Base-by-base conservation (phyloP, 2,329 filamentous ascomycete genomes). In the Onygenales sp. region DNA sequence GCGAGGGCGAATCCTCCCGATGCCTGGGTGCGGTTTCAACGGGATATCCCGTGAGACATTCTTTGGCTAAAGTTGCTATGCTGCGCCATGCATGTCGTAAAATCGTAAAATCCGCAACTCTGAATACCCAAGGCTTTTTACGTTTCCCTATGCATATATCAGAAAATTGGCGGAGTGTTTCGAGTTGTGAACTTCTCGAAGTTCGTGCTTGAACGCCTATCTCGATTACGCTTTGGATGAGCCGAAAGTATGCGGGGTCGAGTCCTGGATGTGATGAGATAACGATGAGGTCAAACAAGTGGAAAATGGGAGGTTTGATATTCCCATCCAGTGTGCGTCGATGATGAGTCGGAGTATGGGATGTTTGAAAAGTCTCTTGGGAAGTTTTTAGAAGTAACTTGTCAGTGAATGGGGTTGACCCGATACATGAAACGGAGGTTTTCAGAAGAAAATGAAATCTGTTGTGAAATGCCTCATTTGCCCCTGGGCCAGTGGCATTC, bases 1-100 rank as follows among this genome's bases (percentile, higher is more conserved):
- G 80, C 6, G 62, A 58, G n/a, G 11, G 85, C 81, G 52, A 84
- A 66, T 37, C 81, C 72, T 54, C 75, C 11, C 70, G 77, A 59
- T 67, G 70, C 48, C 64, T 71, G 14, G 67, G 70, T 36, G 67
- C 68, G 51, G 50, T 50, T 42, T 49, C n/a, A 14, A 37, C 65
- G 73, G 65, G 62, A 64, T 34, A 65, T 61, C 55, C 67, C 60
- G 75, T 70, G 33, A 83, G 59, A 49, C 65, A 67, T 52, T 64
- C 56, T 27, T 60, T 63, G 47, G 70, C 62, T 17, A 64, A 57
- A 39, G 60, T 60, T 11, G 70, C 67, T 31, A 67, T 65, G 42
- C 61, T 61, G 42, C 63, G 65, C 72, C 72, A 74, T 11, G 69
- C 58, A 3, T 62, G 61, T 27, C 62, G 59, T 4, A 49, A 10